phyloP scores from a whole-genome alignment of 139 green algal species.

The Closterium sp. region DNA sequence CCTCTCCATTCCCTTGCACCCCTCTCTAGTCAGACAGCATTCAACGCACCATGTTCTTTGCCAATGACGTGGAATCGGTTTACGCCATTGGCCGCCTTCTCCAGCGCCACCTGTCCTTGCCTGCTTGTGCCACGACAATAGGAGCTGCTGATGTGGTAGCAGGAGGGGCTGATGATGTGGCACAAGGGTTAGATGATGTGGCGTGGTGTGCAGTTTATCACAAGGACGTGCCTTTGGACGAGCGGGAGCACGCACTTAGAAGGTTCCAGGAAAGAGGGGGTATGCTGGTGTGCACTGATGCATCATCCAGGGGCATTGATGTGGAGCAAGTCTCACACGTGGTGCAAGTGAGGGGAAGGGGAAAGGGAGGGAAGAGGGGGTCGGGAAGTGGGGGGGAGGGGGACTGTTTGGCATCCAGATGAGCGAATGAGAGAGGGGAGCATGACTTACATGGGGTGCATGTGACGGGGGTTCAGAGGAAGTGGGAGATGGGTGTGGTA shows the following conservation, averaged over 20 bases:
- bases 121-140: not conserved
- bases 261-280: slow-evolving; percentile 47
- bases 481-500: too few relatives aligned
- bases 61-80: slow-evolving; percentile 59
- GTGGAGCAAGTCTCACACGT: slow-evolving; percentile 61
- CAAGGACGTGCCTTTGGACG: slow-evolving; percentile 52
- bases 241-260: slow-evolving; percentile 58
- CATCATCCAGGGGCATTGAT: slow-evolving; percentile 85
- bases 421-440: too few relatives aligned
- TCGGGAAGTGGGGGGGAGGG: too few relatives aligned
- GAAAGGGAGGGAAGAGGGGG: not conserved
- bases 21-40: not conserved
- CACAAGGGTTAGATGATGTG: not conserved
- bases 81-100: slow-evolving; percentile 35
- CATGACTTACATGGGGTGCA: too few relatives aligned
- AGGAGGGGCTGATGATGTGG: not conserved
- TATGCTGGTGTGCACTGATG: slow-evolving; percentile 92
- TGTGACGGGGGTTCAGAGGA: too few relatives aligned
- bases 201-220: slow-evolving; percentile 48
- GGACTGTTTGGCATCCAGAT: too few relatives aligned
- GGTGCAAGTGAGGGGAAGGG: slow-evolving; percentile 35
- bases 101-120: not conserved
- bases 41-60: slow-evolving; percentile 77
- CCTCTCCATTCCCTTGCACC: too few relatives aligned
- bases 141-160: not conserved